Percentiles rank a stretch among this genome's conserved stretches.
Conservation (phyloP, 1,284 basidiomycete species). For the Ganoderma resinaceum region DNA sequence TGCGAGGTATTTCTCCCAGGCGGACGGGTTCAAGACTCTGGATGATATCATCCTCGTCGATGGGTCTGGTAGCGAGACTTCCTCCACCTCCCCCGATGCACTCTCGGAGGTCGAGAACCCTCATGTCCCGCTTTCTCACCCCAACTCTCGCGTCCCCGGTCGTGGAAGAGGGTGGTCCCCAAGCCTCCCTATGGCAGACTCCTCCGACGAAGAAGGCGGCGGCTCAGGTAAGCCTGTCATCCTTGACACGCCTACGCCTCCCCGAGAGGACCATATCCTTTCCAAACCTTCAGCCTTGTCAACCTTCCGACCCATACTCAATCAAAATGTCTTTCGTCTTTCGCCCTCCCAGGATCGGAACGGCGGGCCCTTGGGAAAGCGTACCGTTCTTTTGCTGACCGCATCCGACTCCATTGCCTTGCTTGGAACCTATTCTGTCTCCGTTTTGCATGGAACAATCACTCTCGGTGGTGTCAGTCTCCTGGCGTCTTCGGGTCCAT, state of each 20-base stretch:
- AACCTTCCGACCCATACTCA: constrained; percentile 50
- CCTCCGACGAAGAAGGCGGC: constrained; percentile 58
- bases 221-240: constrained; percentile 29
- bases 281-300: constrained; percentile 40
- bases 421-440: constrained; percentile 61
- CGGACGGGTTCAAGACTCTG: constrained; percentile 43
- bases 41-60: constrained; percentile 48
- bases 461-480: constrained; percentile 58
- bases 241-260: constrained; percentile 10
- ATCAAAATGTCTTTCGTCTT: constrained; percentile 56
- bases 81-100: constrained; percentile 24
- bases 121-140: not conserved
- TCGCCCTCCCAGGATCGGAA: constrained; percentile 19
- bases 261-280: not conserved
- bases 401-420: constrained; percentile 60
- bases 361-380: constrained; percentile 32
- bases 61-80: constrained; percentile 44
- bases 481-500: constrained; percentile 44
- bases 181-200: constrained; percentile 55
- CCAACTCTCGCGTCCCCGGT: constrained; percentile 5
- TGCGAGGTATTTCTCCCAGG: constrained; percentile 45
- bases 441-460: constrained; percentile 62
- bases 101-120: constrained; percentile 36
- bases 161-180: constrained; percentile 58
- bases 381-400: constrained; percentile 50